A percentile compares a stretch with the other conserved stretches of the same genome.
phyloP scores from a whole-genome alignment of 805 yeast genomes.

The Pichia sporocuriosa region DNA sequence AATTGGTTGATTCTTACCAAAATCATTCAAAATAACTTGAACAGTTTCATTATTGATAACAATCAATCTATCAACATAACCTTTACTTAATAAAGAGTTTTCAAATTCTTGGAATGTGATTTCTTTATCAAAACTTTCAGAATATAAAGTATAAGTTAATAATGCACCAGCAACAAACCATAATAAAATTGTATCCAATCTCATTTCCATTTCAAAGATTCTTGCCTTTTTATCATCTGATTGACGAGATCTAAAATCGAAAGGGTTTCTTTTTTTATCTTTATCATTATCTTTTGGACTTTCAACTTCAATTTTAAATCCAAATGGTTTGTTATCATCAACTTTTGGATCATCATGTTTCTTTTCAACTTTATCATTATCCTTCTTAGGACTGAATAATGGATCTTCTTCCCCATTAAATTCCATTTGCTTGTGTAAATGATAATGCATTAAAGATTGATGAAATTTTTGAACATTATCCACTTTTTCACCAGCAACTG shows the following conservation, averaged over 20 bases:
- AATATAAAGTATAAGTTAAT: conserved; percentile 15
- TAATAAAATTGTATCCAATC: conserved; percentile 19
- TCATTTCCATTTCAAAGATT: conserved; percentile 16
- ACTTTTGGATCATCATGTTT: background rate
- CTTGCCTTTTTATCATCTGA: conserved; percentile 11
- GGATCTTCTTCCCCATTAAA: conserved; percentile 18
- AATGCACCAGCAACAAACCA: conserved; percentile 19
- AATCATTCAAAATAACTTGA: conserved; percentile 53
- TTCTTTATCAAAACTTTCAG: conserved; percentile 24
- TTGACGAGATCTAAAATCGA: conserved; percentile 11
- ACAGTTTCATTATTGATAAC: conserved; percentile 72
- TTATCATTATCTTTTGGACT: conserved; percentile 4
- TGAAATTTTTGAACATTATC: conserved; percentile 28
- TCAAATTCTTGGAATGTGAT: conserved; percentile 68
- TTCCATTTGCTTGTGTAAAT: conserved; percentile 24
- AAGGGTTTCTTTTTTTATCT: conserved; percentile 3
- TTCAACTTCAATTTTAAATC: conserved; percentile 9
- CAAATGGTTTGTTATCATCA: conserved; percentile 7
- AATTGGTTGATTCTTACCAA: conserved; percentile 30
- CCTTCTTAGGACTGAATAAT: conserved; percentile 20
- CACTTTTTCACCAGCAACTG: conserved; percentile 25
- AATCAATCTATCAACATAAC: conserved; percentile 64
- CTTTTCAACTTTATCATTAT: background rate
- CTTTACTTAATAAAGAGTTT: conserved; percentile 67
- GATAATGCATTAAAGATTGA: conserved; percentile 26